phyloP scores from a whole-genome alignment of 192 early-diverging fungal genomes.

The Radiomyces spectabilis region DNA sequence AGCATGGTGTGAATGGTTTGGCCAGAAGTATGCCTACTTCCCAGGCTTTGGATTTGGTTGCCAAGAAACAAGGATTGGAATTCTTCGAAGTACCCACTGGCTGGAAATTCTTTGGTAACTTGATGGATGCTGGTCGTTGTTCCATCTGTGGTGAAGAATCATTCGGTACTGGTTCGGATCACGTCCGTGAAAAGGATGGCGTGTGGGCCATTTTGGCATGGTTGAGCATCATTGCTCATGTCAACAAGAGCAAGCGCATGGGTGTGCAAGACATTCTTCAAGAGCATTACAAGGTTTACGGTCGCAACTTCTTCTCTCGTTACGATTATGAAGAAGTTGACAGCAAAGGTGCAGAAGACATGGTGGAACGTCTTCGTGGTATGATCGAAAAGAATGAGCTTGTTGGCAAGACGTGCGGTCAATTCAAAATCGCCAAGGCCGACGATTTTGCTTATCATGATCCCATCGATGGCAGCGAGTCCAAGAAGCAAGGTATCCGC shows the following conservation, averaged over 20 bases:
- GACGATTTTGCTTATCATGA: conserved; percentile 96
- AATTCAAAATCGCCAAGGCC: conserved; percentile 54
- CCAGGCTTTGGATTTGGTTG: conserved; percentile 84
- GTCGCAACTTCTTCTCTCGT: conserved; percentile 95
- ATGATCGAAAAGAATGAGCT: conserved; percentile 39
- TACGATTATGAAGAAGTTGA: conserved; percentile 98
- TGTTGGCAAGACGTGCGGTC: conserved; percentile 58
- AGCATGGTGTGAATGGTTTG: conserved; percentile 76
- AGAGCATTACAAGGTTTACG: conserved; percentile 75
- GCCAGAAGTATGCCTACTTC: conserved; percentile 97
- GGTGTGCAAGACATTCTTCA: conserved; percentile 76
- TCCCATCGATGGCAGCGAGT: conserved; percentile 82
- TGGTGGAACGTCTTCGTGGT: conserved; percentile 67
- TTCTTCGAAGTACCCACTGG: conserved; percentile 87
- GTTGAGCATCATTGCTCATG: conserved; percentile 87
- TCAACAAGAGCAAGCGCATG: conserved; percentile 45
- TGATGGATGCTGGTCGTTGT: conserved; percentile 92
- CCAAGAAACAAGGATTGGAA: conserved; percentile 68
- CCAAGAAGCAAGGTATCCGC: conserved; percentile 82
- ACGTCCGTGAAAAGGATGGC: conserved; percentile 98
- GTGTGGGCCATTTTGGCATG: conserved; percentile 96
- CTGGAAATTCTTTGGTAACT: conserved; percentile 97
- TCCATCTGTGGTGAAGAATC: conserved; percentile 98
- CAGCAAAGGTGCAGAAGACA: conserved; percentile 61
- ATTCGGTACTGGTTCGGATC: conserved; percentile 97